phyloP scores from a whole-genome alignment of 2,329 filamentous ascomycete genomes.

The Elsinoe fawcettii region DNA sequence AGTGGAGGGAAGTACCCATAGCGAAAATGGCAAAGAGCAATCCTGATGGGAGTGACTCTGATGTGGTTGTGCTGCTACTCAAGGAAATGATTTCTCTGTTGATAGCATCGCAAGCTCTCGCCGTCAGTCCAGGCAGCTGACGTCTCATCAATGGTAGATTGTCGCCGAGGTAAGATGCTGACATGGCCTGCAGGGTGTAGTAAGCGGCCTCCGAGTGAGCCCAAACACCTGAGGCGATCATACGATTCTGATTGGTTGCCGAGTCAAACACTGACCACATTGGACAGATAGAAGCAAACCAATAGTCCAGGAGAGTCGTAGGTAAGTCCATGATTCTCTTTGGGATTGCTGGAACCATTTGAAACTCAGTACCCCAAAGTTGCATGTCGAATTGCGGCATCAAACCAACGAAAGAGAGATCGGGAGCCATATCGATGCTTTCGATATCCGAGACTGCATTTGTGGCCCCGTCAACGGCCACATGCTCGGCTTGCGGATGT shows the following conservation, averaged over 20 bases:
- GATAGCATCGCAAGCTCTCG: constrained; percentile 14
- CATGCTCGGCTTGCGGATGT: too few species aligned
- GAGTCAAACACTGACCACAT: constrained; percentile 21
- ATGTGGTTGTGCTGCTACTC: not conserved
- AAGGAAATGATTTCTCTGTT: not conserved
- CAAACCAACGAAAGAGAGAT: too few species aligned
- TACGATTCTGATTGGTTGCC: constrained; percentile 18
- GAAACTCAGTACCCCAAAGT: not conserved
- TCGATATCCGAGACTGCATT: too few species aligned
- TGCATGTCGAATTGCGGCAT: not conserved
- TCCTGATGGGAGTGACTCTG: constrained; percentile 13
- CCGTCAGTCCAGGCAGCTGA: constrained; percentile 2
- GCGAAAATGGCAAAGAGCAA: constrained; percentile 19
- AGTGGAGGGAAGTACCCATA: constrained; percentile 19
- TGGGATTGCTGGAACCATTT: not conserved
- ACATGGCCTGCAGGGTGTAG: constrained; percentile 19
- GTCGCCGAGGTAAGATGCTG: constrained; percentile 18
- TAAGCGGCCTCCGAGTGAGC: constrained; percentile 18
- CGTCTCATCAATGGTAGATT: constrained; percentile 18
- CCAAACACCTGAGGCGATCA: constrained; percentile 17
- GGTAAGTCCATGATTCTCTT: constrained; percentile 16
- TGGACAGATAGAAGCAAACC: constrained; percentile 19
- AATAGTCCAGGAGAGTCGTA: constrained; percentile 17
- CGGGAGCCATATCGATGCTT: too few species aligned
- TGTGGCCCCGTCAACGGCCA: too few species aligned